Conservation (phyloP, 169 alveolate genomes). For the Hammondia hammondi region DNA sequence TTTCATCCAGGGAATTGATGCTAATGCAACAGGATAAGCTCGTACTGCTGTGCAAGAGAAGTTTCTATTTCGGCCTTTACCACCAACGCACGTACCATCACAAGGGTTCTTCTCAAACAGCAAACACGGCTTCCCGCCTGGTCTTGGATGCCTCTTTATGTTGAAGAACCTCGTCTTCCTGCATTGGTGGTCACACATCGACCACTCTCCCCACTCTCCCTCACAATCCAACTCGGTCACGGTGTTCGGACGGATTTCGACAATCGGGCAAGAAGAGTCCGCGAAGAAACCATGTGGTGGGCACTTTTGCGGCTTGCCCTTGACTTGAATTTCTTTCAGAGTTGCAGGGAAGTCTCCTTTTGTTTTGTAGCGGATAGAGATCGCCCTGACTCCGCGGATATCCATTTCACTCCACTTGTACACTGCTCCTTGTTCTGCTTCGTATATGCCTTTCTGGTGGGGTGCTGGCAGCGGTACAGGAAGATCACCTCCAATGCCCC, state of each 20-base stretch:
- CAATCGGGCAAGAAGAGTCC: not conserved
- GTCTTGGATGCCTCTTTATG: not conserved
- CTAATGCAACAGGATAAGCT: too few relatives aligned
- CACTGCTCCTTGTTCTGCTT: not conserved
- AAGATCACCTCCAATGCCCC: slow-evolving; percentile 16
- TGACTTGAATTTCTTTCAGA: not conserved
- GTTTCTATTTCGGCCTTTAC: too few relatives aligned
- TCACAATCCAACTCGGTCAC: slow-evolving; percentile 23
- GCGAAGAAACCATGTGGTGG: slow-evolving; percentile 32
- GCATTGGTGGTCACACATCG: not conserved
- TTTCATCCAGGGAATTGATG: too few relatives aligned
- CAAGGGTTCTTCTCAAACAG: not conserved
- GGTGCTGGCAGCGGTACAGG: not conserved
- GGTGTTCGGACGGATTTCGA: not conserved
- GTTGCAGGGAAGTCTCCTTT: not conserved
- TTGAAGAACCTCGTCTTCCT: slow-evolving; percentile 7
- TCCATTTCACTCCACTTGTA: slow-evolving; percentile 21
- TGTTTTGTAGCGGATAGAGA: slow-evolving; percentile 2
- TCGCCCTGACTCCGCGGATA: not conserved
- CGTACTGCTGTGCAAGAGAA: too few relatives aligned
- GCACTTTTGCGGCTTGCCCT: not conserved
- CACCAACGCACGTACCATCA: not conserved
- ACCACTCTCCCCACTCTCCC: slow-evolving; percentile 47
- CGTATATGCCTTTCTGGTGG: slow-evolving; percentile 24
- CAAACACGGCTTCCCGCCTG: slow-evolving; percentile 29